Percentiles rank a stretch among this genome's conserved stretches.
phyloP scores from a whole-genome alignment of 148 eudicot species.

The Selenicereus undatus region DNA sequence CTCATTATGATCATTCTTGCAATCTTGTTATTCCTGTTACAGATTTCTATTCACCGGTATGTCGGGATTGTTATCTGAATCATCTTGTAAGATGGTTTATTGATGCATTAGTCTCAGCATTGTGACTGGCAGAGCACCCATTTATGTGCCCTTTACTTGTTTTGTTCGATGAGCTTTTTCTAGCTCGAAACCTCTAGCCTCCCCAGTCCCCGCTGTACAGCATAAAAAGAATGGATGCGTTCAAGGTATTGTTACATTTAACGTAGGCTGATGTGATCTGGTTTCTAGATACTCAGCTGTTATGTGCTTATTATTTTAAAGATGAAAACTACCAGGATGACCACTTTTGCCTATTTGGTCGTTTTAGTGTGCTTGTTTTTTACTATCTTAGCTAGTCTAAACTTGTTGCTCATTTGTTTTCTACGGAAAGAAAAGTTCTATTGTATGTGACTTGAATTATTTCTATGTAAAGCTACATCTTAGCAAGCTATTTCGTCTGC shows the following conservation, averaged over 20 bases:
- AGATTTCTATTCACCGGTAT: too few relatives aligned
- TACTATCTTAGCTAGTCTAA: neutral
- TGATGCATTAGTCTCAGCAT: neutral
- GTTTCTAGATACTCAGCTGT: neutral
- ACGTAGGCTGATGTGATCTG: neutral
- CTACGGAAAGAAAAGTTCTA: neutral
- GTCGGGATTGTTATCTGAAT: neutral
- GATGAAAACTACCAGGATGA: too few relatives aligned
- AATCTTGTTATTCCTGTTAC: too few relatives aligned
- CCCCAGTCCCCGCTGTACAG: neutral
- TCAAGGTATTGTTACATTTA: neutral
- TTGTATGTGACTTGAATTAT: neutral
- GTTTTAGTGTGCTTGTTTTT: neutral
- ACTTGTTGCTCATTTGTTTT: neutral
- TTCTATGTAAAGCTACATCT: neutral
- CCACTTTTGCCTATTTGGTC: too few relatives aligned
- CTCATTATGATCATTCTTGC: too few relatives aligned
- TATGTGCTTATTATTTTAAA: too few relatives aligned
- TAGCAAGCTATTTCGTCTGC: neutral
- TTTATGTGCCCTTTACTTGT: neutral
- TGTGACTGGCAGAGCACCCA: neutral
- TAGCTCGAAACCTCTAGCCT: neutral
- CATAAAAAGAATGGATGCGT: neutral
- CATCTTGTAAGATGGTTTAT: neutral
- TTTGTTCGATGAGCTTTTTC: neutral